Evolutionary conservation across 306 rosid species (phyloP).

Genomic region (Herpetospermum pedunculosum): DNA sequence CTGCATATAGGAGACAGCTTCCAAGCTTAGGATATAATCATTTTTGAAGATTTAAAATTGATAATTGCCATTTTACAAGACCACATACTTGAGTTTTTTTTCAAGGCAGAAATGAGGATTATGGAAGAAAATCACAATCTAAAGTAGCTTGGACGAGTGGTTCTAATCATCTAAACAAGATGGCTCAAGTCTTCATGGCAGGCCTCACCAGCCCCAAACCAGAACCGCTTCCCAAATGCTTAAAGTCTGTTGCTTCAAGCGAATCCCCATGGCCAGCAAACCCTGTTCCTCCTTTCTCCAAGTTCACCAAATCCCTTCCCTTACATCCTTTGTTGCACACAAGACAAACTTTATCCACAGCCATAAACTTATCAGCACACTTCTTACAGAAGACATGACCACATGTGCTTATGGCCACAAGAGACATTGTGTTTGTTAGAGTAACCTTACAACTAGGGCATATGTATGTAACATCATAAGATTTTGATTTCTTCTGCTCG

Average conservation of each 20-base stretch:
- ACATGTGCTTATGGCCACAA: slow-evolving; percentile 80
- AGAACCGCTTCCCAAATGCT: slow-evolving; percentile 96
- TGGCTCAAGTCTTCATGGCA: slow-evolving; percentile 48
- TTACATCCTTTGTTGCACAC: slow-evolving; percentile 81
- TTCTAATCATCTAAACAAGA: neutral
- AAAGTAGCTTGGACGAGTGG: neutral
- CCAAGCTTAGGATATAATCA: neutral
- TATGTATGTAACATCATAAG: slow-evolving; percentile 48
- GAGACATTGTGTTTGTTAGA: slow-evolving; percentile 66
- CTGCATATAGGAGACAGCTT: neutral
- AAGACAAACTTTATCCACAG: slow-evolving; percentile 82
- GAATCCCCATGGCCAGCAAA: slow-evolving; percentile 77
- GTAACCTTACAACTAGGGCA: slow-evolving; percentile 97
- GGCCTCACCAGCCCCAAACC: slow-evolving; percentile 95
- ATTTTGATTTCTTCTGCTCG: slow-evolving; percentile 47
- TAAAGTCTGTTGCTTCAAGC: slow-evolving; percentile 84
- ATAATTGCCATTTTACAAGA: neutral
- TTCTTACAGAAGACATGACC: slow-evolving; percentile 93
- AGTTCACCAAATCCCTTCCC: slow-evolving; percentile 62
- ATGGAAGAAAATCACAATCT: neutral
- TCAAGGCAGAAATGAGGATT: neutral
- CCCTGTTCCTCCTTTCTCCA: slow-evolving; percentile 89
- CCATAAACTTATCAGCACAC: slow-evolving; percentile 84
- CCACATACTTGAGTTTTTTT: neutral
- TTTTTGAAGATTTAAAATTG: neutral